A percentile compares a stretch with the other conserved stretches of the same genome.
phyloP scores from a whole-genome alignment of 257 asterid genomes.

The Solanum etuberosum region DNA sequence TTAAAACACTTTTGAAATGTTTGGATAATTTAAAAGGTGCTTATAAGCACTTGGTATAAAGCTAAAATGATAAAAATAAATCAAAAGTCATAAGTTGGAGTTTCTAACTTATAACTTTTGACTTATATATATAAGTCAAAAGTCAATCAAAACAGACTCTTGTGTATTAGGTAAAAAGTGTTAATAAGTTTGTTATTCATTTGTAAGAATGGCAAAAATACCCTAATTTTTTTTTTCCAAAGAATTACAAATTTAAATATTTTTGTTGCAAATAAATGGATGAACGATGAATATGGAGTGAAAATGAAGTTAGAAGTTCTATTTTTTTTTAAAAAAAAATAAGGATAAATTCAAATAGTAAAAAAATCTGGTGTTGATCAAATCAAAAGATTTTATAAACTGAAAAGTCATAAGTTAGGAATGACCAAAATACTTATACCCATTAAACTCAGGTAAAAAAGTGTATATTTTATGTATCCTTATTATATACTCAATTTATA shows the following conservation, averaged over 20 bases:
- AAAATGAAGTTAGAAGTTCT: background rate
- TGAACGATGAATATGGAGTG: background rate
- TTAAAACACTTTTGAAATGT: too few species aligned
- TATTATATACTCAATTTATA: background rate
- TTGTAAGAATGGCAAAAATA: background rate
- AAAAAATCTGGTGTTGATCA: background rate
- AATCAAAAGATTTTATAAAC: background rate
- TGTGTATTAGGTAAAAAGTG: background rate
- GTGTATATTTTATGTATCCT: background rate
- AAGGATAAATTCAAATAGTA: background rate
- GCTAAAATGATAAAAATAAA: background rate
- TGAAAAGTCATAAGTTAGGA: background rate
- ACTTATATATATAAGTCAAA: too few species aligned
- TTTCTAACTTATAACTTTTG: background rate
- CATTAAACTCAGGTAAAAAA: background rate
- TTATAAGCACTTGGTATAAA: background rate
- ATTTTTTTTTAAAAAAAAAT: background rate
- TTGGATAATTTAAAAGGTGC: background rate
- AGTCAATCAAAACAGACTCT: too few species aligned
- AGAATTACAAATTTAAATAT: too few species aligned
- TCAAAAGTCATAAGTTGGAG: background rate
- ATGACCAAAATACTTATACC: background rate
- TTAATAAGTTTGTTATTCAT: background rate
- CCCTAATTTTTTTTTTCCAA: too few species aligned
- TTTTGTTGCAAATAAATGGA: too few species aligned